phyloP scores from a whole-genome alignment of 31 red algal species.

The Asparagopsis taxiformis region DNA sequence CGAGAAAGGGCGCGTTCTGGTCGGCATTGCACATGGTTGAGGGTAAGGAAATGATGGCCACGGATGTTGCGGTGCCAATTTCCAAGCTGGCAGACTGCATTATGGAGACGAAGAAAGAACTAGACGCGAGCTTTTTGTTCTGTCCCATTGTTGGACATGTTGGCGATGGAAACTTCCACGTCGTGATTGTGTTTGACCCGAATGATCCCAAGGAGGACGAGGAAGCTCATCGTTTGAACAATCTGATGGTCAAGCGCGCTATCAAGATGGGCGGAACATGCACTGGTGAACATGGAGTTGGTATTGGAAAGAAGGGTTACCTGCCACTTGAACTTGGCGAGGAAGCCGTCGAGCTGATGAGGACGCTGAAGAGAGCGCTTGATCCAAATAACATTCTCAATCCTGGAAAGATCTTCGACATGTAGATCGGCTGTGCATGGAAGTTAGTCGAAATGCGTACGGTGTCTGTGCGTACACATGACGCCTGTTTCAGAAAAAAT shows the following conservation, averaged over 20 bases:
- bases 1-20: slow-evolving; percentile 93
- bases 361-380: slow-evolving; percentile 81
- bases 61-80: slow-evolving; percentile 96
- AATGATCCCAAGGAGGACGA: slow-evolving; percentile 63
- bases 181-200: slow-evolving; percentile 87
- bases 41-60: slow-evolving; percentile 88
- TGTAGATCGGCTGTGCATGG: too few species aligned
- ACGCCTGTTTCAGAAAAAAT: too few species aligned
- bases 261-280: slow-evolving; percentile 92
- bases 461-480: too few species aligned
- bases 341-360: slow-evolving; percentile 79
- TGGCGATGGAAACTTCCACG: slow-evolving; percentile 99
- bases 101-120: slow-evolving; percentile 84
- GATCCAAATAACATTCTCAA: slow-evolving; percentile 97
- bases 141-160: slow-evolving; percentile 96
- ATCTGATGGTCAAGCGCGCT: slow-evolving; percentile 76
- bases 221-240: slow-evolving; percentile 70
- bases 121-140: slow-evolving; percentile 84
- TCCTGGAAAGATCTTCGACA: slow-evolving; percentile 95
- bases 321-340: slow-evolving; percentile 82
- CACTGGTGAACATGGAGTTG: slow-evolving; percentile 98
- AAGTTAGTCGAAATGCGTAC: too few species aligned
- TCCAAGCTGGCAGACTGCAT: slow-evolving; percentile 94
- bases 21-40: slow-evolving; percentile 59
- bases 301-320: slow-evolving; percentile 93